phyloP scores from a whole-genome alignment of 768 basidiomycete genomes.

The Agaricus subrufescens region DNA sequence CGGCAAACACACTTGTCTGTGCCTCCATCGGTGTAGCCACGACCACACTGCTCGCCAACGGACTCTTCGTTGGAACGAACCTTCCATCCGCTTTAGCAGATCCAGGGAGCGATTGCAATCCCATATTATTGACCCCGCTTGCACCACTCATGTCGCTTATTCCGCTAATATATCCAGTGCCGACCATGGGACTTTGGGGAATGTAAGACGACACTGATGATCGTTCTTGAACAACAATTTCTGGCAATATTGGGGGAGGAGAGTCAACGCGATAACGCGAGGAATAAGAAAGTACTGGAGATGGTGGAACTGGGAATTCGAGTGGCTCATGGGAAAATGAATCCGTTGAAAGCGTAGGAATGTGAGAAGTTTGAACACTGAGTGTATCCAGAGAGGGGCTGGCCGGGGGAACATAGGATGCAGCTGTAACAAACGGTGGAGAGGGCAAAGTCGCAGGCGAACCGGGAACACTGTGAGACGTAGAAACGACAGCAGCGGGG shows the following conservation, averaged over 20 bases:
- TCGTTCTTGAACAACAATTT: slow-evolving; percentile 41
- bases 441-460: background rate
- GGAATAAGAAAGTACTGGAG: slow-evolving; percentile 24
- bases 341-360: slow-evolving; percentile 12
- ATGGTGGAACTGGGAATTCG: slow-evolving; percentile 35
- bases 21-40: slow-evolving; percentile 14
- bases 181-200: slow-evolving; percentile 3
- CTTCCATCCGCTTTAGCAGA: slow-evolving; percentile 13
- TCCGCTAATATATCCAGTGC: slow-evolving; percentile 5
- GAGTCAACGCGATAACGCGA: slow-evolving; percentile 43
- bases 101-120: slow-evolving; percentile 1
- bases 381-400: background rate
- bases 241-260: slow-evolving; percentile 48
- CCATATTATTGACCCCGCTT: background rate
- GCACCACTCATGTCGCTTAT: slow-evolving; percentile 1
- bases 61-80: slow-evolving; percentile 36
- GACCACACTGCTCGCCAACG: slow-evolving; percentile 32
- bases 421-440: background rate
- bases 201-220: slow-evolving; percentile 32
- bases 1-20: background rate
- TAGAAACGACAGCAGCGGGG: background rate
- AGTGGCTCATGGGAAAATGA: slow-evolving; percentile 18
- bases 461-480: background rate
- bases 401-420: no score
- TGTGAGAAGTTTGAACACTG: slow-evolving; percentile 5